Evolutionary conservation across 441 rosid genomes (phyloP).

Genomic region (Gossypium laxum): DNA sequence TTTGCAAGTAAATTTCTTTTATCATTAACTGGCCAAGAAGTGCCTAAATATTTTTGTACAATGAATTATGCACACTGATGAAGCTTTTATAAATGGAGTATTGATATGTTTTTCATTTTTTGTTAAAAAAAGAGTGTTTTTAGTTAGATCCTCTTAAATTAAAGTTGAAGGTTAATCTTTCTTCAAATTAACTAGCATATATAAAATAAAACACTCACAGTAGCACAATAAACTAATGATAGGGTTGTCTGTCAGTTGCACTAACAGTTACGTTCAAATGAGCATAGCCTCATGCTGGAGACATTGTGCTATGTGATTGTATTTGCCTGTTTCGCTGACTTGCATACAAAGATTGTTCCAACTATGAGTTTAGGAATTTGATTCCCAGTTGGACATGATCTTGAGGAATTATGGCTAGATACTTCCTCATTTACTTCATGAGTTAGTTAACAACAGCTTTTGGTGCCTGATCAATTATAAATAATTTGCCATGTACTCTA

Average conservation of each 20-base stretch:
- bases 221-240: constrained; percentile 4
- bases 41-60: neutral
- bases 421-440: neutral
- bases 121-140: neutral
- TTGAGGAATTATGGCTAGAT: neutral
- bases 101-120: neutral
- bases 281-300: neutral
- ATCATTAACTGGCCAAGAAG: neutral
- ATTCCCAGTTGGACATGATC: neutral
- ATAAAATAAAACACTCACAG: neutral
- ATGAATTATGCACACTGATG: neutral
- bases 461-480: neutral
- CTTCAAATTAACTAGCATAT: neutral
- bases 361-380: neutral
- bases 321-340: neutral
- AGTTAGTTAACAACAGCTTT: neutral
- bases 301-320: neutral
- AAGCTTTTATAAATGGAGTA: neutral
- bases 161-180: neutral
- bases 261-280: constrained; percentile 3
- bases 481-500: neutral
- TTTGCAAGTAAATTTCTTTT: neutral
- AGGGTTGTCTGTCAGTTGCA: neutral
- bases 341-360: neutral
- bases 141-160: neutral